Conservation (phyloP, 2,329 filamentous ascomycete genomes). For the Rosellinia necatrix region DNA sequence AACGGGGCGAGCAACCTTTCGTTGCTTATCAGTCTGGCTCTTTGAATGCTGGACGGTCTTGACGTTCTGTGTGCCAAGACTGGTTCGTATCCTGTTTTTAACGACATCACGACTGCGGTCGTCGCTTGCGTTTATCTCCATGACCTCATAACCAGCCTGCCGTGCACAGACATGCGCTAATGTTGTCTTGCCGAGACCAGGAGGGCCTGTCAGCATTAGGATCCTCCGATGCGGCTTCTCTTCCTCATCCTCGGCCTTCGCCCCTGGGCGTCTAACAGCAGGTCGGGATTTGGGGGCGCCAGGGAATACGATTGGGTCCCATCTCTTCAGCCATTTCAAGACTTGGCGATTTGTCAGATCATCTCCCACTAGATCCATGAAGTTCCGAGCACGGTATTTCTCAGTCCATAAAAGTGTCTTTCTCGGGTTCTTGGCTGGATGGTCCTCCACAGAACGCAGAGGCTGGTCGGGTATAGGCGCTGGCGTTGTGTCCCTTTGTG, state of each 20-base stretch:
- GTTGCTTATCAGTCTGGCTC: conserved; percentile 55
- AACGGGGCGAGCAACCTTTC: conserved; percentile 80
- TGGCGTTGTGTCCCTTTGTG: conserved; percentile 39
- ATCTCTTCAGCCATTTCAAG: conserved; percentile 89
- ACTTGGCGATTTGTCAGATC: conserved; percentile 91
- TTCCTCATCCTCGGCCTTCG: conserved; percentile 57
- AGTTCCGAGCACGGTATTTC: conserved; percentile 91
- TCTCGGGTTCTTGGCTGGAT: conserved; percentile 47
- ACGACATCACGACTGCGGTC: conserved; percentile 90
- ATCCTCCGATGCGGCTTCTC: conserved; percentile 86
- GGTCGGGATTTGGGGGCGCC: conserved; percentile 66
- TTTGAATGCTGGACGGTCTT: conserved; percentile 70
- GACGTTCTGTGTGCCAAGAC: conserved; percentile 91
- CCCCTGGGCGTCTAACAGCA: conserved; percentile 49
- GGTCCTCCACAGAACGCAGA: conserved; percentile 50
- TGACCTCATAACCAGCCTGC: conserved; percentile 93
- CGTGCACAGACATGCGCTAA: conserved; percentile 93
- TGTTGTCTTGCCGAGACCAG: conserved; percentile 94
- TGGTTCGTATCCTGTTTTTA: conserved; percentile 86
- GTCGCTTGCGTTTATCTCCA: conserved; percentile 98
- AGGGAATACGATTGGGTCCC: conserved; percentile 93
- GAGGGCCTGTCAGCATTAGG: conserved; percentile 85
- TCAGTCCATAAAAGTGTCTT: conserved; percentile 85
- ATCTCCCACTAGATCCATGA: conserved; percentile 92
- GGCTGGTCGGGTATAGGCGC: conserved; percentile 41